Evolutionary conservation across 2,329 filamentous ascomycete genomes (phyloP).

Genomic region (Penicillium occitanis): DNA sequence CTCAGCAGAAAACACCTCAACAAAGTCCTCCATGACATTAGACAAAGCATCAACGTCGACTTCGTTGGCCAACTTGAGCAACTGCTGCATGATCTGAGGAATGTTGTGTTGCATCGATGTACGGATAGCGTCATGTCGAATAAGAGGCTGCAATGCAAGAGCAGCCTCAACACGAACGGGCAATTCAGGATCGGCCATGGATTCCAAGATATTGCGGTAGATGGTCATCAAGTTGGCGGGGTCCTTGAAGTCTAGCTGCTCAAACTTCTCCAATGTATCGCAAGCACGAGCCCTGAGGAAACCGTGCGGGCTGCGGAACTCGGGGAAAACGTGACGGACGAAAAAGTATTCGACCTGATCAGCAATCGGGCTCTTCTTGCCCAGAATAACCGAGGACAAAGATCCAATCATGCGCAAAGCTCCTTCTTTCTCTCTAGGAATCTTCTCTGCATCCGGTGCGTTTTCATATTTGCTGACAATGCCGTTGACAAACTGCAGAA

Average conservation of each 20-base stretch:
- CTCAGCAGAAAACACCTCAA: constrained; percentile 96
- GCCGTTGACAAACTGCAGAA: constrained; percentile 91
- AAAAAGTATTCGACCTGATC: constrained; percentile 98
- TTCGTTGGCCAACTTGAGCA: constrained; percentile 95
- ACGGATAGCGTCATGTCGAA: constrained; percentile 90
- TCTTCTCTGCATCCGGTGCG: constrained; percentile 83
- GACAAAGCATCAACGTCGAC: constrained; percentile 95
- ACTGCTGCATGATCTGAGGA: constrained; percentile 98
- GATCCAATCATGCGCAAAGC: constrained; percentile 97
- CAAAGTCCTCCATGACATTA: constrained; percentile 99
- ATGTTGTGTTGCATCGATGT: constrained; percentile 97
- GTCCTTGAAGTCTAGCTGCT: constrained; percentile 95
- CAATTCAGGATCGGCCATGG: constrained; percentile 90
- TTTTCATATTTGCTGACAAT: constrained; percentile 91
- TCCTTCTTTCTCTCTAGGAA: constrained; percentile 92
- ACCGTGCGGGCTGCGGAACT: constrained; percentile 88
- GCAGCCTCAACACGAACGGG: constrained; percentile 93
- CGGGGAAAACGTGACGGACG: constrained; percentile 95
- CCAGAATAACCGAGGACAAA: constrained; percentile 85
- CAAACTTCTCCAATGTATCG: constrained; percentile 97
- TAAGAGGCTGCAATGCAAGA: constrained; percentile 89
- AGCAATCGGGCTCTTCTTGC: constrained; percentile 97
- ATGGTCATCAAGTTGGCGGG: constrained; percentile 92
- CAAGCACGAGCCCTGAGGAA: constrained; percentile 93
- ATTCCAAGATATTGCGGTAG: constrained; percentile 94